Evolutionary conservation across 2,329 filamentous ascomycete genomes (phyloP), one percentile per base, ranked within the genome.

Genomic region (Exophiala dermatitidis): DNA sequence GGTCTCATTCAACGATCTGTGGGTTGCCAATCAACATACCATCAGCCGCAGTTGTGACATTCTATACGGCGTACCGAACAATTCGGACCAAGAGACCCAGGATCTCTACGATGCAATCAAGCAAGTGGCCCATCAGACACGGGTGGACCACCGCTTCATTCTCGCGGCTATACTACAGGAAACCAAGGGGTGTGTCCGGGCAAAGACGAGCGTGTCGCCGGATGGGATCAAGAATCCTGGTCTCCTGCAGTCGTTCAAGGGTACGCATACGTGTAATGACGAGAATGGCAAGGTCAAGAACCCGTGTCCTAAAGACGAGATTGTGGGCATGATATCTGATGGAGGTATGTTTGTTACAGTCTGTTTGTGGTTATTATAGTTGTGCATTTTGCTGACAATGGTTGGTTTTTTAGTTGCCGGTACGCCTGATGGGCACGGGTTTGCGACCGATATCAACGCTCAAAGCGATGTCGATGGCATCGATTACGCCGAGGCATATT

Each of bases 161-260:
- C 64, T 76, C 37, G 71, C 72, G 34, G 67, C 72, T 43, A 62
- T 74, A 33, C 67, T 76, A 62, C 73, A 76, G 60, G 74, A 76
- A 60, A 71, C 68, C 34, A 70, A 69, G 50, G 74, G 73, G 47
- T 76, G 74, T 56, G 71, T 75, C 1, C 70, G 72, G 47, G 74
- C 69, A 40, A 67, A 67, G 10, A 74, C 72, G 2, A 57, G 47
- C 9, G 38, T 49, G 0, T 74, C 74, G 2, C 63, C 66, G 54
- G 70, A 71, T 60, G 64, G 64, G 33, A 67, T 71, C 58, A 55
- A 57, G 32, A 77, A 76, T 58, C 74, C 74, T 1, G 74, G 74
- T 2, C 57, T 77, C n/a, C 72, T 77, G 67, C 74, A 77, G 62
- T 65, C 64, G 9, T 72, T 72, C 61, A 64, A 69, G 40, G 72